Percentiles rank a stretch among this genome's conserved stretches.
phyloP scores from a whole-genome alignment of 2,329 filamentous ascomycete genomes.

The Incumbomyces delicatus region DNA sequence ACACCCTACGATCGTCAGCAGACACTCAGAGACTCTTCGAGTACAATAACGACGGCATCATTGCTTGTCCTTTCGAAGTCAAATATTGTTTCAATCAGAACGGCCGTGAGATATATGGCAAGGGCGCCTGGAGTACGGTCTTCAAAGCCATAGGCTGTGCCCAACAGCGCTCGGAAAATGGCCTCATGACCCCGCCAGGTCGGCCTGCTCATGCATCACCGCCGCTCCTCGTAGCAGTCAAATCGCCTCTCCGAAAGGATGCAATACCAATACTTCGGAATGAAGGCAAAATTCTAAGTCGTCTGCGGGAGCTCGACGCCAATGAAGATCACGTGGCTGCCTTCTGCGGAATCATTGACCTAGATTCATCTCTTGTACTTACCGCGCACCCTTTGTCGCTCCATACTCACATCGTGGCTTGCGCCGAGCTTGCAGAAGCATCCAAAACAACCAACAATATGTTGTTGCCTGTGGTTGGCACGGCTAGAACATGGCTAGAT shows the following conservation, averaged over 20 bases:
- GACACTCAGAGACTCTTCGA: not conserved
- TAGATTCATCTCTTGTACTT: constrained; percentile 34
- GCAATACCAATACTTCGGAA: constrained; percentile 30
- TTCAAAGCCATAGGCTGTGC: constrained; percentile 29
- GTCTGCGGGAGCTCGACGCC: constrained; percentile 26
- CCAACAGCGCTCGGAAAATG: not conserved
- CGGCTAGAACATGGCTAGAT: constrained; percentile 28
- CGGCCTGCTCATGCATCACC: constrained; percentile 11
- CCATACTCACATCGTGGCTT: constrained; percentile 31
- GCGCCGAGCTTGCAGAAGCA: constrained; percentile 19
- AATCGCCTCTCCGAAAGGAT: constrained; percentile 33
- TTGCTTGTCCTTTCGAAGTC: constrained; percentile 17
- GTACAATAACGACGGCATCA: constrained; percentile 6
- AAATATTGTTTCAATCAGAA: constrained; percentile 15
- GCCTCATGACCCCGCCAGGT: constrained; percentile 28
- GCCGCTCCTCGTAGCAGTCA: constrained; percentile 32
- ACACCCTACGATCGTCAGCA: constrained; percentile 6
- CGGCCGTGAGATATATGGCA: constrained; percentile 32
- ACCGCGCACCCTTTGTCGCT: constrained; percentile 35
- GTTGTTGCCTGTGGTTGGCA: constrained; percentile 36
- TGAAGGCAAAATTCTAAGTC: constrained; percentile 35
- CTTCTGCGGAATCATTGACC: constrained; percentile 35
- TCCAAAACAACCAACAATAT: constrained; percentile 32
- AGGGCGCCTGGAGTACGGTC: constrained; percentile 40
- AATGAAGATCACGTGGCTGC: constrained; percentile 32